Evolutionary conservation across 371 early-diverging fungal genomes (phyloP).

Genomic region (Apophysomyces ossiformis): DNA sequence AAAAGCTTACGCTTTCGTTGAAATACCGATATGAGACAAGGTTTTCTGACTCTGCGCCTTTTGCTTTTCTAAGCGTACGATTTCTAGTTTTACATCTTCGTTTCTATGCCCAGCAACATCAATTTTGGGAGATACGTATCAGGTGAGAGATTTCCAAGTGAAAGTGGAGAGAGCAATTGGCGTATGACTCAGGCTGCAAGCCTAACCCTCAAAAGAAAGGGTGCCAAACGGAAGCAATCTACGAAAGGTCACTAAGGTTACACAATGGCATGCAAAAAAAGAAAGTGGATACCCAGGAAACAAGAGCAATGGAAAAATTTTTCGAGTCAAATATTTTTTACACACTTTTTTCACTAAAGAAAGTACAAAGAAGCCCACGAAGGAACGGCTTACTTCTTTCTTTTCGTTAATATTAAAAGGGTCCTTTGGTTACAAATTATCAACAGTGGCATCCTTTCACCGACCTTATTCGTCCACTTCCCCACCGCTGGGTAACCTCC

Average conservation of each 20-base stretch:
- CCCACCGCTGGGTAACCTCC: conserved; percentile 9
- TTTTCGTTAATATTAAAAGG: not conserved
- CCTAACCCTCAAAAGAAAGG: too few species aligned
- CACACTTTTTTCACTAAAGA: not conserved
- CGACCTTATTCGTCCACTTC: conserved; percentile 11
- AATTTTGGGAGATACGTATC: too few species aligned
- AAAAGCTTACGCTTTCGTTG: too few species aligned
- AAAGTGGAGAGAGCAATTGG: not conserved
- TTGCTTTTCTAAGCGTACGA: too few species aligned
- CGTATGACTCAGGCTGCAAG: not conserved
- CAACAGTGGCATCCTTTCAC: conserved; percentile 15
- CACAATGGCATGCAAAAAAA: conserved; percentile 5
- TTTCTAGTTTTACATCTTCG: too few species aligned
- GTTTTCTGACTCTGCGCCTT: too few species aligned
- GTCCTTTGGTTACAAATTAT: not conserved
- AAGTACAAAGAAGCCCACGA: not conserved
- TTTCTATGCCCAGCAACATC: too few species aligned
- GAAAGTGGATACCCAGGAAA: conserved; percentile 6
- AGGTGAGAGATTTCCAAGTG: too few species aligned
- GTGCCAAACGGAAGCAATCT: too few species aligned
- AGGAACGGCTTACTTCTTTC: not conserved
- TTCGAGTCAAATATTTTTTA: not conserved
- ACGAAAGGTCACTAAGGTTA: not conserved
- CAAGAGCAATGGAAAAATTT: not conserved
- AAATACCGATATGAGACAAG: too few species aligned